These are phyloP conservation scores for Kwoniella sp. DNA, from an alignment of 768 basidiomycete species.

Conservation along the genomic window DNA sequence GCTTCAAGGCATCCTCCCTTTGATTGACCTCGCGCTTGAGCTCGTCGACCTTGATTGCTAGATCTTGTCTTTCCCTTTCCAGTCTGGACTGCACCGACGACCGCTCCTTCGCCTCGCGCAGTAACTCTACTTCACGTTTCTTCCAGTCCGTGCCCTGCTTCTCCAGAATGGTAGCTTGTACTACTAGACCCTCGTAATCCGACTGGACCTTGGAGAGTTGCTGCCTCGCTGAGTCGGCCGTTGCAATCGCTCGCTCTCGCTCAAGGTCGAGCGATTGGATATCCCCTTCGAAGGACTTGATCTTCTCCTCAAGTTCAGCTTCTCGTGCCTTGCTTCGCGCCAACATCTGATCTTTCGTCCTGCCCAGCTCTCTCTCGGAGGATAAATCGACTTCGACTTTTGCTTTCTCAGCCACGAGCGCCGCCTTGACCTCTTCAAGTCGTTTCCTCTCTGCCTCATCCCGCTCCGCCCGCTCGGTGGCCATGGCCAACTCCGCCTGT, in stretches of 20 bases:
- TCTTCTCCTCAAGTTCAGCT: constrained; percentile 77
- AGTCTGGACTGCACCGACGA: constrained; percentile 62
- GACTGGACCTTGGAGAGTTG: constrained; percentile 17
- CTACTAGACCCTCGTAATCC: constrained; percentile 54
- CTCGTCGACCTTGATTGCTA: constrained; percentile 65
- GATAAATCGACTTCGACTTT: constrained; percentile 75
- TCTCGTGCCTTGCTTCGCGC: constrained; percentile 82
- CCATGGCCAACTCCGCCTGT: constrained; percentile 72
- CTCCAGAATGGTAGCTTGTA: constrained; percentile 79
- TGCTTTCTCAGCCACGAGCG: constrained; percentile 75
- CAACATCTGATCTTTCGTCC: constrained; percentile 78
- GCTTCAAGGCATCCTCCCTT: constrained; percentile 72
- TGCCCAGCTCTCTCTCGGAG: constrained; percentile 69
- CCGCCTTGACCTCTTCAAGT: constrained; percentile 73
- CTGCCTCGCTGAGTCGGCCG: constrained; percentile 43
- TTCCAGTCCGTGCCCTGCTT: constrained; percentile 67
- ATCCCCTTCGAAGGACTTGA: constrained; percentile 71
- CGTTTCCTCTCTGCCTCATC: constrained; percentile 76
- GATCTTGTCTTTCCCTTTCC: constrained; percentile 59
- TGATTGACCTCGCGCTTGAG: constrained; percentile 64
- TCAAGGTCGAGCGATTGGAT: constrained; percentile 80
- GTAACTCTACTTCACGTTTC: constrained; percentile 62
- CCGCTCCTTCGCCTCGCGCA: constrained; percentile 58
- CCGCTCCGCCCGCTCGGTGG: constrained; percentile 78
- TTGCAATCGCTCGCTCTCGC: constrained; percentile 69